A percentile compares a stretch with the other conserved stretches of the same genome.
Evolutionary conservation across 768 basidiomycete genomes (phyloP).

Genomic region (Pholiota microspora): DNA sequence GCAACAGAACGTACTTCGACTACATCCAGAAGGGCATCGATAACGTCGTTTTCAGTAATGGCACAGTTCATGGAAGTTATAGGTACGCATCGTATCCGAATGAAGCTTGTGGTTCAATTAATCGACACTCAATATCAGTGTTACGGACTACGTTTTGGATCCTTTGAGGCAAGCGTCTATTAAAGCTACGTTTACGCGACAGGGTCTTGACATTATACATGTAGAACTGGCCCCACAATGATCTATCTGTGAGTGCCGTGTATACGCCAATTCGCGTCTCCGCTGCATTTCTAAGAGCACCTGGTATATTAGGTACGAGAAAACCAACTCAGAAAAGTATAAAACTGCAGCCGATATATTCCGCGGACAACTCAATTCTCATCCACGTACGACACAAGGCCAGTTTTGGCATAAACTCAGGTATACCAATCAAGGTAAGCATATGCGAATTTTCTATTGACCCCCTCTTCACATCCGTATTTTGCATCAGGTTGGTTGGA

Average conservation of each 20-base stretch:
- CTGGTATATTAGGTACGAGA: constrained; percentile 24
- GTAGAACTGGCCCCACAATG: constrained; percentile 38
- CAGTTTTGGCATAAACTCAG: constrained; percentile 46
- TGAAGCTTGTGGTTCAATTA: not conserved
- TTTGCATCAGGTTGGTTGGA: constrained; percentile 43
- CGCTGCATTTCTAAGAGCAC: not conserved
- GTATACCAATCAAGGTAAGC: constrained; percentile 41
- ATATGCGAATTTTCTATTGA: not conserved
- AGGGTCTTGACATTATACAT: not conserved
- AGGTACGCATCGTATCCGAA: constrained; percentile 23
- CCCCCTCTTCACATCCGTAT: too few relatives aligned
- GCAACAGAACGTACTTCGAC: constrained; percentile 39
- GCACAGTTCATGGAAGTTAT: constrained; percentile 38
- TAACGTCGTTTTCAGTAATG: constrained; percentile 36
- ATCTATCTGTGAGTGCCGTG: constrained; percentile 31
- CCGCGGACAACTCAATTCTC: constrained; percentile 35
- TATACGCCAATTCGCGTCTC: not conserved
- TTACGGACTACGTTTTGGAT: constrained; percentile 33
- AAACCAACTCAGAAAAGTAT: constrained; percentile 35
- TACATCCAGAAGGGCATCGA: constrained; percentile 37
- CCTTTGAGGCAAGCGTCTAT: constrained; percentile 29
- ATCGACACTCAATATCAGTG: constrained; percentile 14
- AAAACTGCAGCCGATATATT: constrained; percentile 39
- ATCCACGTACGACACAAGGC: constrained; percentile 43
- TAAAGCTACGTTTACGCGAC: not conserved